Conservation (phyloP, 805 yeast genomes). For the Yamadazyma paraphyllophila region DNA sequence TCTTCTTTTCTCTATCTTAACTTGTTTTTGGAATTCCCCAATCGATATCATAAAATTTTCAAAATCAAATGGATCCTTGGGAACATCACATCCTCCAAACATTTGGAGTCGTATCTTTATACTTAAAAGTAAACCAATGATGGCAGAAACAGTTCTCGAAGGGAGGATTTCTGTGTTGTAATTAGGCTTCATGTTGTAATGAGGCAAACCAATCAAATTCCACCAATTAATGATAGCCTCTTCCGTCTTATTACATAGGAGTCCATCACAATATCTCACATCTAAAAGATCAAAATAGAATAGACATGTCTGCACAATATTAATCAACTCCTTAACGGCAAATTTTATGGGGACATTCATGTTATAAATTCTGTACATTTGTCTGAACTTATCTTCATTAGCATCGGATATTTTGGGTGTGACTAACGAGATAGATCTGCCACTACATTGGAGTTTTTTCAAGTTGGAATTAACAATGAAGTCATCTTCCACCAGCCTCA, state of each 20-base stretch:
- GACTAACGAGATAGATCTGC: slow-evolving; percentile 74
- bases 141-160: slow-evolving; percentile 70
- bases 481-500: slow-evolving; percentile 47
- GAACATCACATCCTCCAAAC: slow-evolving; percentile 49
- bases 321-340: slow-evolving; percentile 73
- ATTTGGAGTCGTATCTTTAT: slow-evolving; percentile 58
- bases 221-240: slow-evolving; percentile 79
- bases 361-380: slow-evolving; percentile 60
- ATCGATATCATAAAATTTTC: slow-evolving; percentile 66
- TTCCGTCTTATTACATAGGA: slow-evolving; percentile 76
- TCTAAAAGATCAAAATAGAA: slow-evolving; percentile 75
- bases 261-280: slow-evolving; percentile 75
- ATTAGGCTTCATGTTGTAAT: slow-evolving; percentile 38
- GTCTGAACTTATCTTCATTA: slow-evolving; percentile 75
- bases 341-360: slow-evolving; percentile 52
- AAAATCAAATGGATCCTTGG: slow-evolving; percentile 81
- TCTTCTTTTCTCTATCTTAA: slow-evolving; percentile 49
- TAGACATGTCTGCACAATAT: slow-evolving; percentile 69
- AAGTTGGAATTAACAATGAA: slow-evolving; percentile 77
- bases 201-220: slow-evolving; percentile 63
- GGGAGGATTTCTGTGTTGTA: slow-evolving; percentile 57
- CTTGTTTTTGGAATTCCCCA: slow-evolving; percentile 74
- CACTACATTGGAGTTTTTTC: slow-evolving; percentile 76
- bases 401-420: slow-evolving; percentile 70
- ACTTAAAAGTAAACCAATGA: slow-evolving; percentile 73